These are phyloP conservation scores for Brettanomyces bruxellensis DNA, from an alignment of 805 yeast species.

Conservation along the genomic window DNA sequence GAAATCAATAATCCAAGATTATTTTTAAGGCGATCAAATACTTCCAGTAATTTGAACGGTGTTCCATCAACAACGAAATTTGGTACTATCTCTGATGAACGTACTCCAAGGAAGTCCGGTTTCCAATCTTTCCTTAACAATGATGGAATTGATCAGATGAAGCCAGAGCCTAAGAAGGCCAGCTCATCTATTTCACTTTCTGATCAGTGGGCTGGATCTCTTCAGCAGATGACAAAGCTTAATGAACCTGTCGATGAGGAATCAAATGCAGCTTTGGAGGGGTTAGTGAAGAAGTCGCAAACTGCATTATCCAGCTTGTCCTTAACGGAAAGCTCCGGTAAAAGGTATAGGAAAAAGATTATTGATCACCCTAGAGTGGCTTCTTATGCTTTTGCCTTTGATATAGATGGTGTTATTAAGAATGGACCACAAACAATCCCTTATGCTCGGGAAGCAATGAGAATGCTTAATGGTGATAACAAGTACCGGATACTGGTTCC, in stretches of 20 bases:
- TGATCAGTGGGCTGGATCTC: slow-evolving; percentile 54
- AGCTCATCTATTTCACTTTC: slow-evolving; percentile 61
- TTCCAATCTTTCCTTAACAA: slow-evolving; percentile 51
- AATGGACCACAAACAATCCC: slow-evolving; percentile 81
- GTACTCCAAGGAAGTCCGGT: neutral
- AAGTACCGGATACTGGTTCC: slow-evolving; percentile 72
- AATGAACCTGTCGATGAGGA: neutral
- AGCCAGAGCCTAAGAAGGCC: slow-evolving; percentile 51
- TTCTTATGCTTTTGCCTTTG: slow-evolving; percentile 84
- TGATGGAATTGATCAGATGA: slow-evolving; percentile 62
- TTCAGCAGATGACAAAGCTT: slow-evolving; percentile 20
- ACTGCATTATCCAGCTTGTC: slow-evolving; percentile 19
- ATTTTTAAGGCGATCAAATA: no score
- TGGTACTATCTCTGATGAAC: no score
- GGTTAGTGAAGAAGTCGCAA: slow-evolving; percentile 10
- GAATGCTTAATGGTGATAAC: slow-evolving; percentile 68
- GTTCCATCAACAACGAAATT: no score
- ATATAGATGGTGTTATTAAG: slow-evolving; percentile 85
- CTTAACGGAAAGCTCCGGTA: slow-evolving; percentile 28
- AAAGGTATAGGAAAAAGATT: slow-evolving; percentile 39
- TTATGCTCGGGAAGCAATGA: slow-evolving; percentile 65
- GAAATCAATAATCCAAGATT: no score
- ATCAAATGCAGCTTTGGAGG: neutral
- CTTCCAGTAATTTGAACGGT: no score
- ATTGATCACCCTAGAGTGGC: slow-evolving; percentile 69